Conservation (phyloP, 192 early-diverging fungal genomes). For the Lunasporangiospora selenospora region DNA sequence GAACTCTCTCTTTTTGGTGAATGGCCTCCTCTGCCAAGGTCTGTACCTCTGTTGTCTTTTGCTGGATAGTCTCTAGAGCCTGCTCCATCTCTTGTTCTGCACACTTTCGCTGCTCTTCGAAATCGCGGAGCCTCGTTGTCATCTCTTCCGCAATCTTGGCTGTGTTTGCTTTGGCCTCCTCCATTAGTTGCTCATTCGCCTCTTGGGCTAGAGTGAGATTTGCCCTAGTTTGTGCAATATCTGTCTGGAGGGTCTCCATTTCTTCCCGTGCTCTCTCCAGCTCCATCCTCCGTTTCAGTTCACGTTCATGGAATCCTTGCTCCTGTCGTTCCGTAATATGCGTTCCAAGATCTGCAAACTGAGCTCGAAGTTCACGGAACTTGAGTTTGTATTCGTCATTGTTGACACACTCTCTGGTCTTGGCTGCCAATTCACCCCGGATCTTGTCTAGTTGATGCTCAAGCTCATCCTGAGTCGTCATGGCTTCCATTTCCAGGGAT, state of each 20-base stretch:
- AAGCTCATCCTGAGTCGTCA: constrained; percentile 35
- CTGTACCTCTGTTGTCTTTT: constrained; percentile 32
- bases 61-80: constrained; percentile 30
- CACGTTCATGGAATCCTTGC: constrained; percentile 42
- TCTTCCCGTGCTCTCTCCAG: constrained; percentile 34
- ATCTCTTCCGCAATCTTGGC: constrained; percentile 44
- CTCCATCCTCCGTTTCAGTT: constrained; percentile 35
- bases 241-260: constrained; percentile 4
- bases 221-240: constrained; percentile 23
- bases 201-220: constrained; percentile 29
- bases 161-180: constrained; percentile 25
- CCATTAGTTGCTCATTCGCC: constrained; percentile 33
- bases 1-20: constrained; percentile 17
- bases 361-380: constrained; percentile 33
- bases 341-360: constrained; percentile 32
- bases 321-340: constrained; percentile 32
- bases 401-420: constrained; percentile 27
- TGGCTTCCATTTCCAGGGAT: constrained; percentile 23
- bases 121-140: constrained; percentile 32
- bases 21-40: constrained; percentile 13
- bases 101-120: constrained; percentile 27
- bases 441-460: constrained; percentile 29
- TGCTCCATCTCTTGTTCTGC: constrained; percentile 30
- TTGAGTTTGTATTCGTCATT: constrained; percentile 42
- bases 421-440: constrained; percentile 20